Evolutionary conservation across 108 stramenopile genomes (phyloP).

Genomic region (Nitzschia inconspicua): DNA sequence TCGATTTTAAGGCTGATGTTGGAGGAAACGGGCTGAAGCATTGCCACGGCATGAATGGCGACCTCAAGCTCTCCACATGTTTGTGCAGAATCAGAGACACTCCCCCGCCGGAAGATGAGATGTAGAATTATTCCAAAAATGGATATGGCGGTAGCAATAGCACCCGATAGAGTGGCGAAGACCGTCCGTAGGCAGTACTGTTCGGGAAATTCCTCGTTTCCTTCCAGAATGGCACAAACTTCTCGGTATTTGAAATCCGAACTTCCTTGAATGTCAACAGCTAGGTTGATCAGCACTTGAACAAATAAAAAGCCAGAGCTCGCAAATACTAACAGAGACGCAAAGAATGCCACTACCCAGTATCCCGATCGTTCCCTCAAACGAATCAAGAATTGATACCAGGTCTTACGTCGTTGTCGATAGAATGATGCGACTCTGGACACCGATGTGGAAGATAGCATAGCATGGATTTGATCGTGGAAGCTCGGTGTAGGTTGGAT

Average conservation of each 20-base stretch:
- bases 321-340: slow-evolving; percentile 25
- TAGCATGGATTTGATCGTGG: slow-evolving; percentile 18
- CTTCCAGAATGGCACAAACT: slow-evolving; percentile 17
- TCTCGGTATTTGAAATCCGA: slow-evolving; percentile 1
- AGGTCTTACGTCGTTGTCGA: slow-evolving; percentile 13
- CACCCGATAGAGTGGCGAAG: slow-evolving; percentile 22
- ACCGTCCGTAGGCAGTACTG: slow-evolving; percentile 26
- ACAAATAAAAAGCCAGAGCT: slow-evolving; percentile 27
- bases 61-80: too few species aligned
- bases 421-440: slow-evolving; percentile 19
- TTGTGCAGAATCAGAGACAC: too few species aligned
- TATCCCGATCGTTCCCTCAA: slow-evolving; percentile 36
- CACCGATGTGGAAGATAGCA: slow-evolving; percentile 17
- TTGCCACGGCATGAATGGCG: too few species aligned
- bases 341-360: slow-evolving; percentile 38
- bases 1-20: too few species aligned
- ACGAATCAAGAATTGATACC: slow-evolving; percentile 18
- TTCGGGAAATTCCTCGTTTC: neutral
- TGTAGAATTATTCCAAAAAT: slow-evolving; percentile 31
- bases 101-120: neutral
- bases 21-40: too few species aligned
- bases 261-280: neutral
- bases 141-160: slow-evolving; percentile 14
- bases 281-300: slow-evolving; percentile 21
- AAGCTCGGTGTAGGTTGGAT: too few species aligned